Base-by-base conservation (phyloP, 768 basidiomycete genomes). In the Lactarius pseudohatsudake region DNA sequence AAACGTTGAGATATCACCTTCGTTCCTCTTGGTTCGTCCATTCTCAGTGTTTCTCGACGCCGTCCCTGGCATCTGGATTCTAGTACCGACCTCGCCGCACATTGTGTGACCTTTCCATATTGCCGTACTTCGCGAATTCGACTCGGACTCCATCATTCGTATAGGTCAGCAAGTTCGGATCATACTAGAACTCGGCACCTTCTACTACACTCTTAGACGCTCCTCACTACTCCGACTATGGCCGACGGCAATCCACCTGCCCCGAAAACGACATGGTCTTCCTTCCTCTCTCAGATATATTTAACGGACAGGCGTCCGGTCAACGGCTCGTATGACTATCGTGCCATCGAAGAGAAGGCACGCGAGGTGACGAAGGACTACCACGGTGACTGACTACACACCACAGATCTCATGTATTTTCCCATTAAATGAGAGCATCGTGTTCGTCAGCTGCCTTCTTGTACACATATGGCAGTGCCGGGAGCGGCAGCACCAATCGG, bases 401-500 rank as follows among this genome's bases (percentile, higher is more conserved):
- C 28, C 13, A 13, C 32, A 32, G 34, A 16, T 30, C 16, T 34
- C 4, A 1, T 18, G 8, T 57, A 32, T 57, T 11, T 18, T 34
- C 45, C 6, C 36, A 43, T 38, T 16, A 43, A 56, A 38, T 36
- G 40, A 53, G n/a, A 13, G 43, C 11, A 53, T 16, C 10, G 8
- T n/a, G 45, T 1, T 26, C 11, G 2, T 20, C 81, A 91, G 86
- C 64, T 76, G 81, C 90, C 10, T 95, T 87, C 77, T 80, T 85
- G 77, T 95, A 93, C 72, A 87, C 88, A 3, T 84, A 83, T 64
- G 91, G 90, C 53, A 90, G 85, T 68, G 92, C 93, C 11, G 94
- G 93, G 1, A 83, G 84, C 3, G 80, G 81, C 63, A 79, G 81
- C 34, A 95, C 94, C 1, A 84, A 90, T 73, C 78, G 74, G 11